Evolutionary conservation across 345 rosid genomes (phyloP).

Genomic region (Erucastrum elatum): DNA sequence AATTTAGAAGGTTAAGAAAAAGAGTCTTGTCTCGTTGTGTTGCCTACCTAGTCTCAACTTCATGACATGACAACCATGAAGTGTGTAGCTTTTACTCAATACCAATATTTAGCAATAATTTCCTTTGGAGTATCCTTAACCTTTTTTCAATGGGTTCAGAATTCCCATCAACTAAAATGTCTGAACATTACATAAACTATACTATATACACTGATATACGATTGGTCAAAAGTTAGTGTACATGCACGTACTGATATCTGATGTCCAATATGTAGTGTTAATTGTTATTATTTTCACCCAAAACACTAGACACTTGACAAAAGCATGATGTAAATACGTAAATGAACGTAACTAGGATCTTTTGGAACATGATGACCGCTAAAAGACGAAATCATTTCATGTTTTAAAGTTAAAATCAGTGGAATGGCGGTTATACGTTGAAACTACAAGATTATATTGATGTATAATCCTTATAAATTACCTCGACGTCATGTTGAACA

Average conservation of each 20-base stretch:
- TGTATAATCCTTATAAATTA: neutral
- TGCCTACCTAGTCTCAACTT: neutral
- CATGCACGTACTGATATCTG: neutral
- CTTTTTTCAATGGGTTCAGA: neutral
- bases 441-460: neutral
- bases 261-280: neutral
- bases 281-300: neutral
- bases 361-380: conserved; percentile 1
- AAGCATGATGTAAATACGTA: neutral
- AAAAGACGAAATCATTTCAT: neutral
- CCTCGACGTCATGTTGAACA: neutral
- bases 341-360: neutral
- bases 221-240: neutral
- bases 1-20: neutral
- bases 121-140: neutral
- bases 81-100: neutral
- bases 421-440: neutral
- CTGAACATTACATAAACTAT: neutral
- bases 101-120: neutral
- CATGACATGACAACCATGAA: neutral
- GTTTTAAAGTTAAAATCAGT: neutral
- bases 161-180: neutral
- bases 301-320: neutral
- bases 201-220: neutral
- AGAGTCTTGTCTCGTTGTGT: neutral